Percentiles rank a stretch among this genome's conserved stretches.
Evolutionary conservation across 2,329 filamentous ascomycete genomes (phyloP).

Genomic region (Talaromyces sp.): DNA sequence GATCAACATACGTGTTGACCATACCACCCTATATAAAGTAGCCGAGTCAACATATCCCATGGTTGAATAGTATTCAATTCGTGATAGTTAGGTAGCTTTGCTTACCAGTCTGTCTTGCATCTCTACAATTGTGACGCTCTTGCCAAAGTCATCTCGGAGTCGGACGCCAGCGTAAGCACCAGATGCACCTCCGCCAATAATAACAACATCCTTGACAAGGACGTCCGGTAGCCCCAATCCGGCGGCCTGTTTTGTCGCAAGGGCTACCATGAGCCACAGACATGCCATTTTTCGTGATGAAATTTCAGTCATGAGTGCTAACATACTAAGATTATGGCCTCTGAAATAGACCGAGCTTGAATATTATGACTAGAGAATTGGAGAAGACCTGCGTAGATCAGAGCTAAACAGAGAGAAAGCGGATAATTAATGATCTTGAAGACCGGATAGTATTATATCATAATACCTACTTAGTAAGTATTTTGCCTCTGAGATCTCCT

Average conservation of each 20-base stretch:
- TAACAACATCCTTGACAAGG: conserved; percentile 30
- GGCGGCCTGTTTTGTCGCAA: background rate
- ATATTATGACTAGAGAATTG: background rate
- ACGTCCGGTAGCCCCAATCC: conserved; percentile 13
- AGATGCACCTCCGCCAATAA: conserved; percentile 36
- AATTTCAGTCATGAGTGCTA: background rate
- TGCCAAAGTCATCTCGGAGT: conserved; percentile 27
- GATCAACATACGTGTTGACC: conserved; percentile 30
- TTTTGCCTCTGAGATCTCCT: background rate
- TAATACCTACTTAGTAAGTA: background rate
- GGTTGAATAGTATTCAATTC: background rate
- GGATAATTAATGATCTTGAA: background rate
- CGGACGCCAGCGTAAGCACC: conserved; percentile 35
- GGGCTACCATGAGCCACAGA: background rate
- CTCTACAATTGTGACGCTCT: conserved; percentile 37
- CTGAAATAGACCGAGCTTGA: background rate
- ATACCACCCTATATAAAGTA: conserved; percentile 28
- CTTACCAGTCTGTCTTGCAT: conserved; percentile 26
- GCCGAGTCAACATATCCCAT: background rate
- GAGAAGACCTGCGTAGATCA: background rate
- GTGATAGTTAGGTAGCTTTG: background rate
- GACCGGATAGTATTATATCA: background rate
- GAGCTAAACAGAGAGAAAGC: background rate
- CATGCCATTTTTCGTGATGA: background rate
- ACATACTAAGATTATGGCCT: background rate